A percentile compares a stretch with the other conserved stretches of the same genome.
These are phyloP conservation scores for Acrodontium crateriforme DNA, from an alignment of 2,329 filamentous ascomycete species.

Conservation along the genomic window DNA sequence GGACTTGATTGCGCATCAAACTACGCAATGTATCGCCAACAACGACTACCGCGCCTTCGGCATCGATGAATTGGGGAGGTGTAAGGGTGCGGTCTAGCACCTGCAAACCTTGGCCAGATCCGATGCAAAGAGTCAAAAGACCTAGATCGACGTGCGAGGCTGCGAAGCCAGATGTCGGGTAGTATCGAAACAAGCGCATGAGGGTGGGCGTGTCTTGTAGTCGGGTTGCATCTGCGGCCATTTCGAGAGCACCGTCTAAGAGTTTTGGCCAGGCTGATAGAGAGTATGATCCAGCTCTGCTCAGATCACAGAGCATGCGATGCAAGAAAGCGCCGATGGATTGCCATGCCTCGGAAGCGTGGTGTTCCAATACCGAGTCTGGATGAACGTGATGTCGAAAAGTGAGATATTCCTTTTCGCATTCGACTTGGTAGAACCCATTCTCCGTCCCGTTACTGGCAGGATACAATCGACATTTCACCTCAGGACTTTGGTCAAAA, in stretches of 20 bases:
- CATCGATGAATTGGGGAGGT: slow-evolving; percentile 9
- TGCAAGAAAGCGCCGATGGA: slow-evolving; percentile 9
- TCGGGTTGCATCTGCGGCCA: slow-evolving; percentile 3
- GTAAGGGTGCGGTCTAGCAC: slow-evolving; percentile 8
- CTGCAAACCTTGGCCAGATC: slow-evolving; percentile 13
- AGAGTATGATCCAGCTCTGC: slow-evolving; percentile 9
- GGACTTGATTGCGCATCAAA: slow-evolving; percentile 9
- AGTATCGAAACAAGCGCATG: slow-evolving; percentile 18
- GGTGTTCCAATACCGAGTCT: slow-evolving; percentile 2
- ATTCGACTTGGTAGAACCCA: slow-evolving; percentile 13
- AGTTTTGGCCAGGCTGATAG: slow-evolving; percentile 12
- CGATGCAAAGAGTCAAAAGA: slow-evolving; percentile 18
- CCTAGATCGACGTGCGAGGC: slow-evolving; percentile 16
- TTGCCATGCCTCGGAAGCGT: slow-evolving; percentile 10
- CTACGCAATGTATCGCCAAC: slow-evolving; percentile 13
- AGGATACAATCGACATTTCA: slow-evolving; percentile 9
- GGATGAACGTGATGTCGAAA: slow-evolving; percentile 9
- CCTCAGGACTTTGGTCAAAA: slow-evolving; percentile 2
- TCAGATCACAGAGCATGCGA: slow-evolving; percentile 16
- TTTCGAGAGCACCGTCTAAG: slow-evolving; percentile 9
- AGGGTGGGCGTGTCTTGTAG: slow-evolving; percentile 2
- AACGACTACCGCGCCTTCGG: slow-evolving; percentile 9
- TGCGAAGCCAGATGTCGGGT: slow-evolving; percentile 11
- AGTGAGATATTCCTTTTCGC: slow-evolving; percentile 19
- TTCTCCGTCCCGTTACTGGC: slow-evolving; percentile 14